Evolutionary conservation across 2,329 filamentous ascomycete genomes (phyloP), one percentile per base, ranked within the genome.

Genomic region (Epichloe sp.): DNA sequence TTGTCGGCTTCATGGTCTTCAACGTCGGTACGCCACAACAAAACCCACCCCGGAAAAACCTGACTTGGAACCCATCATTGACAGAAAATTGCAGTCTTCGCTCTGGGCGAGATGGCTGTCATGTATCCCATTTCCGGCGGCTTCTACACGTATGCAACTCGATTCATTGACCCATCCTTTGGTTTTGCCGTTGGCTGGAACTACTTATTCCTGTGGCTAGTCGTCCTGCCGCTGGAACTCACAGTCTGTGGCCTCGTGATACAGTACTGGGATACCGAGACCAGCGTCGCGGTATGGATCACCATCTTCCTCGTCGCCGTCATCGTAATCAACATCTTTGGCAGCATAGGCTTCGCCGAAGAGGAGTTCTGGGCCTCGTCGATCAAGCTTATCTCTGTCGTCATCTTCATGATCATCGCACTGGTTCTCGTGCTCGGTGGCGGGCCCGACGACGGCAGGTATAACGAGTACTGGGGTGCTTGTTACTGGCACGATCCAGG

Each of bases 91-190:
- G 6, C 17, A 63, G 72, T 81, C 54, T 77, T 77, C 59, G 78
- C 79, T 53, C 73, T 82, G 47, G 79, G 78, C 56, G 79, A 82
- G 61, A 65, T 82, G 48, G 77, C 78, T 52, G 74, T 81, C 59
- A 73, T 81, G 69, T 82, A 76, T 55, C 79, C 79, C 15, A 73
- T 82, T 60, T 79, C 77, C 59, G 79, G 79, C 63, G 77, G 77
- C 56, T 82, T 82, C 70, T 81, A 79, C 59, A 77, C 76, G 26
- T 82, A 80, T 65, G 77, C 75, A 31, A 71, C 71, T 51, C 78
- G 79, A 49, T 82, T 82, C 60, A 75, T 82, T 55, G 78, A 80
- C 60, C 78, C 78, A 26, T 76, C 79, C 1, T 81, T 77, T 70
- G 74, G 74, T 54, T 77, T 77, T 48, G 74, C 74, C 54, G 74